phyloP scores from a whole-genome alignment of 805 yeast species.

The Tetrapisispora iriomotensis region DNA sequence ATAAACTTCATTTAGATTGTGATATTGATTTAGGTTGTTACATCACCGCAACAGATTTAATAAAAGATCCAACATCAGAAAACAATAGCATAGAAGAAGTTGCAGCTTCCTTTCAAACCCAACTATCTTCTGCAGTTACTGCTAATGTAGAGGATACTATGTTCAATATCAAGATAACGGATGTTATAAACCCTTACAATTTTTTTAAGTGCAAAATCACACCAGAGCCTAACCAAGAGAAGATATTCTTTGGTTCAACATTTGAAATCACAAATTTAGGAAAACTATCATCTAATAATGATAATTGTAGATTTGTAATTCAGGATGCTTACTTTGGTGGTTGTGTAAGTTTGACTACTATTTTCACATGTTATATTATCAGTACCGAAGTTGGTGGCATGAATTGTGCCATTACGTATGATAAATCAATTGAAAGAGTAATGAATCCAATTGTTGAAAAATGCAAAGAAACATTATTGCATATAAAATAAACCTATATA shows the following conservation, averaged over 20 bases:
- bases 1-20: slow-evolving; percentile 4
- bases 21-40: slow-evolving; percentile 18
- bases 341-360: slow-evolving; percentile 21
- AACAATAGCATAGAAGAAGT: not conserved
- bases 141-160: slow-evolving; percentile 8
- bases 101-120: not conserved
- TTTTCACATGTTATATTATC: slow-evolving; percentile 16
- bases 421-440: slow-evolving; percentile 5
- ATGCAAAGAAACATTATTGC: not conserved
- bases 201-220: slow-evolving; percentile 13
- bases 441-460: not conserved
- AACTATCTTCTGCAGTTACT: not conserved
- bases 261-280: slow-evolving; percentile 27
- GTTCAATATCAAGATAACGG: slow-evolving; percentile 16
- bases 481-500: no score
- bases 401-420: slow-evolving; percentile 17
- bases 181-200: slow-evolving; percentile 11
- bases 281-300: slow-evolving; percentile 10
- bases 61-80: not conserved
- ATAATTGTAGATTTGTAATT: slow-evolving; percentile 8
- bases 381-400: slow-evolving; percentile 22
- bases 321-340: slow-evolving; percentile 20
- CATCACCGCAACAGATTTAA: slow-evolving; percentile 11
- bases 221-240: slow-evolving; percentile 4
- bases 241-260: slow-evolving; percentile 12